Conservation (phyloP, 805 yeast species). For the Candida anglica region DNA sequence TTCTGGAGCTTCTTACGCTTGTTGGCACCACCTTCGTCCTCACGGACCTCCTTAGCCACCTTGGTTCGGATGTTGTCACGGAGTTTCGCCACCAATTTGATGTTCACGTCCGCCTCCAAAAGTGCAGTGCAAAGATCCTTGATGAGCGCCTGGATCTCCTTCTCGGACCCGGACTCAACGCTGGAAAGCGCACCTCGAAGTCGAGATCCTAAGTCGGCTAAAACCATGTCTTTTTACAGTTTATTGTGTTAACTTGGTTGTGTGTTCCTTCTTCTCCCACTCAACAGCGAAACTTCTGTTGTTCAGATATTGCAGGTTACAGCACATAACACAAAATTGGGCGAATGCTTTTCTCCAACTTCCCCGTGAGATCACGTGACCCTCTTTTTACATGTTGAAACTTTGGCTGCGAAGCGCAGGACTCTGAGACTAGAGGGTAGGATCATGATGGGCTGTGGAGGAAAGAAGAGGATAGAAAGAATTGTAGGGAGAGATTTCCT, state of each 20-base stretch:
- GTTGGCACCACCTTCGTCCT: constrained; percentile 47
- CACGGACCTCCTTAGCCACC: constrained; percentile 54
- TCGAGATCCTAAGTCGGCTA: constrained; percentile 43
- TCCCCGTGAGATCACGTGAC: too few relatives aligned
- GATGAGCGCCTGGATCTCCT: constrained; percentile 49
- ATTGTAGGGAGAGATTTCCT: too few relatives aligned
- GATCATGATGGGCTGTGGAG: too few relatives aligned
- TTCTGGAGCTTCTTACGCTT: constrained; percentile 86
- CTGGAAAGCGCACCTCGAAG: constrained; percentile 40
- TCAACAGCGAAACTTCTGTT: not conserved
- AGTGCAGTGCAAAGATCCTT: constrained; percentile 89
- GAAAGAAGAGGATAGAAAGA: too few relatives aligned
- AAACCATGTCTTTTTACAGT: constrained; percentile 27
- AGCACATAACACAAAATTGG: not conserved
- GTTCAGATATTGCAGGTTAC: not conserved
- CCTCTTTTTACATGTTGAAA: too few relatives aligned
- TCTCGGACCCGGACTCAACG: constrained; percentile 37
- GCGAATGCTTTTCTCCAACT: too few relatives aligned
- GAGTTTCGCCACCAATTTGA: constrained; percentile 72
- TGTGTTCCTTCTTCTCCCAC: not conserved
- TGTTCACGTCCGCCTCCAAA: constrained; percentile 91
- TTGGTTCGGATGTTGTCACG: constrained; percentile 52
- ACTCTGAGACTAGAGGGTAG: too few relatives aligned
- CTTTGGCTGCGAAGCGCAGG: too few relatives aligned
- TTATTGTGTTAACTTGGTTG: not conserved